These are phyloP conservation scores for Penicillium griseofulvum DNA, from an alignment of 2,329 filamentous ascomycete species.

Conservation along the genomic window DNA sequence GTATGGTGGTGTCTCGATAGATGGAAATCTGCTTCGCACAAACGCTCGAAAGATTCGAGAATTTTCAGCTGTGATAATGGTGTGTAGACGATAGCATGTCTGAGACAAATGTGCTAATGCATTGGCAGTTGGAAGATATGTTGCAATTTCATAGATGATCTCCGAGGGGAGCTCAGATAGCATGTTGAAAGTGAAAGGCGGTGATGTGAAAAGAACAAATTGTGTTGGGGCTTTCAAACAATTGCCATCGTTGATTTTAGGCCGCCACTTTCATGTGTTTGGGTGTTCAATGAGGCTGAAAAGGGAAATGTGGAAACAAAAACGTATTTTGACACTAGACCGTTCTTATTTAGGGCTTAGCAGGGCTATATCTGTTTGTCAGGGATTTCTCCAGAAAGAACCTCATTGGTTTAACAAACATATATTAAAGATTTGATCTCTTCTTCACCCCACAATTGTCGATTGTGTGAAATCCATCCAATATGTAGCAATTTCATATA, in stretches of 20 bases:
- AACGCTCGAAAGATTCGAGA: constrained; percentile 51
- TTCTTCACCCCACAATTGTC: background rate
- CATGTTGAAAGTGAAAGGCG: constrained; percentile 19
- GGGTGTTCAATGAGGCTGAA: background rate
- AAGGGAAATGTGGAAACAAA: background rate
- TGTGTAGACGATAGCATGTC: constrained; percentile 47
- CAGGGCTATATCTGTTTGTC: too few relatives aligned
- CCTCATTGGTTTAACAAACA: background rate
- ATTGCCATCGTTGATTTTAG: background rate
- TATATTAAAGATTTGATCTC: background rate
- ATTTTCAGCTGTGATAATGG: constrained; percentile 47
- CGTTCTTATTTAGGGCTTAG: too few relatives aligned
- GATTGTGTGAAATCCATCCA: background rate
- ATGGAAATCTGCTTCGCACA: constrained; percentile 49
- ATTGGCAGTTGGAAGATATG: constrained; percentile 46
- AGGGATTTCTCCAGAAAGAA: background rate
- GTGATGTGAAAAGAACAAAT: too few relatives aligned
- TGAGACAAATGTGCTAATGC: constrained; percentile 46
- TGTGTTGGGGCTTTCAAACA: background rate
- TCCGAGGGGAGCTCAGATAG: constrained; percentile 42
- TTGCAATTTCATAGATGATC: constrained; percentile 44
- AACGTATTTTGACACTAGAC: too few relatives aligned
- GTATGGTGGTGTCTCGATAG: constrained; percentile 40
- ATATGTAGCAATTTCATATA: background rate
- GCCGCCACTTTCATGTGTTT: background rate